Conservation (phyloP, 169 alveolate species). For the Plasmodium malariae region DNA sequence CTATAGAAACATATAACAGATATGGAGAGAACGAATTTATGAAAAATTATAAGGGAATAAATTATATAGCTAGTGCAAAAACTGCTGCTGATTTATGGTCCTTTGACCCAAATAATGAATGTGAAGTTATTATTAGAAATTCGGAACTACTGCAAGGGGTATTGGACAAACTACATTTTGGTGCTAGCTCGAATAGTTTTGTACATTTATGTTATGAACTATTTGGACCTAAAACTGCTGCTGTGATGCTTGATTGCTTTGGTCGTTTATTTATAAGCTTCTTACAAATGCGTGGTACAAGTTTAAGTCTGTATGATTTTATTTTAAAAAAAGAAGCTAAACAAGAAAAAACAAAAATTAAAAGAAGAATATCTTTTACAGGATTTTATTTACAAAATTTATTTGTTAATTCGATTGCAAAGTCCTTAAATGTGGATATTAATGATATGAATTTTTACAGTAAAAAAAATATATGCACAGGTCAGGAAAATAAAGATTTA, state of each 20-base stretch:
- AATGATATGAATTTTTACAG: conserved; percentile 10
- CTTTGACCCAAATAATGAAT: conserved; percentile 85
- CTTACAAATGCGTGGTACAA: conserved; percentile 94
- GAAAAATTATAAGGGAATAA: conserved; percentile 84
- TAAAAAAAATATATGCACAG: background rate
- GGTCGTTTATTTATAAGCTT: conserved; percentile 93
- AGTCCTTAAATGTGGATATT: conserved; percentile 23
- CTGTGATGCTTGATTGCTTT: conserved; percentile 93
- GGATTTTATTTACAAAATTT: conserved; percentile 83
- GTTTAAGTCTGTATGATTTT: conserved; percentile 96
- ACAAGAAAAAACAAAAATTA: conserved; percentile 84
- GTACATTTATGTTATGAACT: conserved; percentile 95
- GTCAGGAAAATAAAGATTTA: background rate
- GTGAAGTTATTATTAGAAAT: conserved; percentile 88
- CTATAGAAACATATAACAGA: conserved; percentile 75
- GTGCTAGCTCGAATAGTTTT: conserved; percentile 96
- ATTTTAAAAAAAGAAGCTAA: conserved; percentile 90
- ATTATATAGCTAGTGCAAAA: conserved; percentile 84
- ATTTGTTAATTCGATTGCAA: conserved; percentile 77
- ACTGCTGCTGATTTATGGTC: conserved; percentile 94
- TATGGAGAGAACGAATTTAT: conserved; percentile 78
- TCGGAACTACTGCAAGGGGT: conserved; percentile 97
- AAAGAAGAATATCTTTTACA: conserved; percentile 80
- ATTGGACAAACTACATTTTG: conserved; percentile 97
- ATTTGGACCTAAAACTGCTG: conserved; percentile 95